These are phyloP conservation scores for Sanguinoderma infundibulare DNA, from an alignment of 1,284 basidiomycete genomes.

Conservation along the genomic window DNA sequence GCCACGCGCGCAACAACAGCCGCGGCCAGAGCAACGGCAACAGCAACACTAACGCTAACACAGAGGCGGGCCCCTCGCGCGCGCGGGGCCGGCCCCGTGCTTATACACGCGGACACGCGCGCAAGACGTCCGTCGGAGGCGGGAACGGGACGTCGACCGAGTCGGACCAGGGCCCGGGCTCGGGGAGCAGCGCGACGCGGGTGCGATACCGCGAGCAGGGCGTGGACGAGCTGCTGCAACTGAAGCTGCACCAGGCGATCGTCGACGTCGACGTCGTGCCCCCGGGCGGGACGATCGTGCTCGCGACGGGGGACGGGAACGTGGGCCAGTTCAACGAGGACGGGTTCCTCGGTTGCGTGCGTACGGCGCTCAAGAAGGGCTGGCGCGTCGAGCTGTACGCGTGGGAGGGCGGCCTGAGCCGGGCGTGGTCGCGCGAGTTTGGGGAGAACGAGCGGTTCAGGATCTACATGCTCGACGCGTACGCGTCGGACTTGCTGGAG, in stretches of 20 bases:
- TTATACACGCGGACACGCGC: slow-evolving; percentile 25
- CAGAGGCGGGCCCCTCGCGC: slow-evolving; percentile 17
- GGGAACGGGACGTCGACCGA: slow-evolving; percentile 30
- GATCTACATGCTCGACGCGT: slow-evolving; percentile 36
- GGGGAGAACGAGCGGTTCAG: slow-evolving; percentile 45
- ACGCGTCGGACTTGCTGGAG: slow-evolving; percentile 38
- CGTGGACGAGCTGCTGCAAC: slow-evolving; percentile 86
- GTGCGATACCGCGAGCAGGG: slow-evolving; percentile 79
- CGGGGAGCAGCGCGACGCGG: slow-evolving; percentile 34
- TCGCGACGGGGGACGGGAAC: slow-evolving; percentile 90
- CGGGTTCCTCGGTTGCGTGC: slow-evolving; percentile 84
- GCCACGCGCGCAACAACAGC: slow-evolving; percentile 8
- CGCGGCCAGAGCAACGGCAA: slow-evolving; percentile 15
- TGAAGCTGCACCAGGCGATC: slow-evolving; percentile 85
- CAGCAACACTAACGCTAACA: slow-evolving; percentile 4
- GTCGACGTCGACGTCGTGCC: slow-evolving; percentile 68
- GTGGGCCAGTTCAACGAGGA: slow-evolving; percentile 88
- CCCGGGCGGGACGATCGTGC: slow-evolving; percentile 74
- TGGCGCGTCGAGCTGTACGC: slow-evolving; percentile 90
- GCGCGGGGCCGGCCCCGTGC: slow-evolving; percentile 12
- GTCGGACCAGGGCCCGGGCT: slow-evolving; percentile 23
- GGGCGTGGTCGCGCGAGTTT: slow-evolving; percentile 72
- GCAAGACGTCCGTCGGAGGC: slow-evolving; percentile 25
- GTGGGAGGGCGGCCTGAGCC: slow-evolving; percentile 81
- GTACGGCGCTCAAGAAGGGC: slow-evolving; percentile 80